These are phyloP conservation scores for Populus ilicifolia DNA, from an alignment of 345 rosid species.

Conservation along the genomic window DNA sequence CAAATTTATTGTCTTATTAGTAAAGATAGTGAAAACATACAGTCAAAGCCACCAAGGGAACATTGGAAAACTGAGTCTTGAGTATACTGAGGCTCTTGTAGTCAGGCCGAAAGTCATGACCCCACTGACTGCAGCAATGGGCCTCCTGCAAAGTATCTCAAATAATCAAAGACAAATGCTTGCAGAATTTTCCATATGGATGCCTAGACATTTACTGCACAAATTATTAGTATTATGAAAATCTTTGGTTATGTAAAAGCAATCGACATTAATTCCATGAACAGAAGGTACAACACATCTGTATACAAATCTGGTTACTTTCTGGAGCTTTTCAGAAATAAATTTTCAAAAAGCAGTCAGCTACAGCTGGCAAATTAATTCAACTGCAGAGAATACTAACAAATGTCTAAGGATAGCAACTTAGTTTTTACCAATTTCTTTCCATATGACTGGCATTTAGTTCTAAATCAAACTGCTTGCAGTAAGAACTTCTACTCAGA, in stretches of 20 bases:
- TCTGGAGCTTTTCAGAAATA: no score
- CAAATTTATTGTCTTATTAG: neutral
- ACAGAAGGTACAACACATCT: neutral
- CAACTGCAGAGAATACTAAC: no score
- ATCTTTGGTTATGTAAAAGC: neutral
- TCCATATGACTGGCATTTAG: no score
- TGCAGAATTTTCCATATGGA: neutral
- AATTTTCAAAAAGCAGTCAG: no score
- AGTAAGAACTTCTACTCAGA: no score
- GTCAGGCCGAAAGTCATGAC: slow-evolving; percentile 97
- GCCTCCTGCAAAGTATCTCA: slow-evolving; percentile 73
- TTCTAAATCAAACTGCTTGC: no score
- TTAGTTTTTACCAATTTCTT: no score
- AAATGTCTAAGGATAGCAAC: no score
- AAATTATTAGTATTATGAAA: neutral
- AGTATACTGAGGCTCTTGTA: slow-evolving; percentile 88
- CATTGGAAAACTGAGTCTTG: slow-evolving; percentile 85
- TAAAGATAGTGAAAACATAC: slow-evolving; percentile 40
- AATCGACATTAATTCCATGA: neutral
- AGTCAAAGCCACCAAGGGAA: slow-evolving; percentile 86
- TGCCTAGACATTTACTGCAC: neutral
- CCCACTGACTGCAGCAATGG: slow-evolving; percentile 99
- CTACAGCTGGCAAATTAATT: no score
- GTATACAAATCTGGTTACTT: no score
- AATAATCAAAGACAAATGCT: neutral